A percentile compares a stretch with the other conserved stretches of the same genome.
These are phyloP conservation scores for Apophysomyces elegans DNA, from an alignment of 371 early-diverging fungal genomes.

Conservation along the genomic window DNA sequence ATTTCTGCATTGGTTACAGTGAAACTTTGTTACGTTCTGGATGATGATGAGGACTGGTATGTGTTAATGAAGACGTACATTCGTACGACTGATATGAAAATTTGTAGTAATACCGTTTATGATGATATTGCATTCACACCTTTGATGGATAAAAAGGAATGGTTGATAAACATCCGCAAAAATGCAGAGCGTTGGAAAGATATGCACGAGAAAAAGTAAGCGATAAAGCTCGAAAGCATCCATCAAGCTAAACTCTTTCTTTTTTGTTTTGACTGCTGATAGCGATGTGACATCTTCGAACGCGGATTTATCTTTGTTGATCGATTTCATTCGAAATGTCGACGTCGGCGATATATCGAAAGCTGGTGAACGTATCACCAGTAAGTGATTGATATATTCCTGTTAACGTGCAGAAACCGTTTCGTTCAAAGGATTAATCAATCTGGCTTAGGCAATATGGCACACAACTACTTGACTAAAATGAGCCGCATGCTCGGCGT, in stretches of 20 bases:
- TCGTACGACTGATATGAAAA: neutral
- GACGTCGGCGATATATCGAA: neutral
- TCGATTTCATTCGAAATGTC: neutral
- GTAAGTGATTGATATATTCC: neutral
- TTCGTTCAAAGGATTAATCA: too few relatives aligned
- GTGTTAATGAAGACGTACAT: neutral
- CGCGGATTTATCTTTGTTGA: neutral
- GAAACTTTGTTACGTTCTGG: constrained; percentile 27
- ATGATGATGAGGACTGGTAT: constrained; percentile 16
- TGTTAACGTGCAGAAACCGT: too few relatives aligned
- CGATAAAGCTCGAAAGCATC: neutral
- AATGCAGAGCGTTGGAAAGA: constrained; percentile 11
- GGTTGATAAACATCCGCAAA: neutral
- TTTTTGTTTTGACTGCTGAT: neutral
- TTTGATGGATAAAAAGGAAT: neutral
- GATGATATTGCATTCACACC: constrained; percentile 9
- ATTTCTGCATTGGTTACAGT: constrained; percentile 21
- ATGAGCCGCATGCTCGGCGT: neutral
- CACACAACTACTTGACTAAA: neutral
- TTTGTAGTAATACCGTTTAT: neutral
- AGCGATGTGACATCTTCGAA: neutral
- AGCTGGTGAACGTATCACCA: neutral
- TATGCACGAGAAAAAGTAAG: neutral
- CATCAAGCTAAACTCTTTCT: too few relatives aligned
- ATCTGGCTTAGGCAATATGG: neutral